Evolutionary conservation across 192 early-diverging fungal genomes (phyloP), one percentile per base, ranked within the genome.

Genomic region (Coemansia sp.): DNA sequence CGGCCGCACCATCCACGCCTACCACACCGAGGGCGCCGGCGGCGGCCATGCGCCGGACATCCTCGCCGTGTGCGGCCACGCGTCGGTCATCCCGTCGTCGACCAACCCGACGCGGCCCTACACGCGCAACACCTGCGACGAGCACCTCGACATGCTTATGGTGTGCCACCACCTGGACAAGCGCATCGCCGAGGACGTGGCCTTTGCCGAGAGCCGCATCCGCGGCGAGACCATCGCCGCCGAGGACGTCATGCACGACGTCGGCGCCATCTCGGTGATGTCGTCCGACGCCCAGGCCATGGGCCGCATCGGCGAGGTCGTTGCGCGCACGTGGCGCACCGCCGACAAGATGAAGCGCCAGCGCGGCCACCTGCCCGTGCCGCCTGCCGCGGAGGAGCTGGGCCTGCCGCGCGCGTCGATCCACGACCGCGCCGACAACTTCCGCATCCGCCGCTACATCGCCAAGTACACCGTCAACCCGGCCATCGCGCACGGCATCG

Each of bases 131-230:
- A 99, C 97, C 20, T 84, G 96, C 49, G 97, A 99, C 77, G 97
- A 99, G 72, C 97, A 99, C 75, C 87, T 99, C 23, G 97, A 99
- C 68, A 97, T 99, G 97, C 85, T 99, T 20, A 97, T 97, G 95
- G 93, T 97, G 6, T 99, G 97, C 76, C 97, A 99, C 76, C 97
- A 99, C 69, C 83, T 99, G 62, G 92, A 91, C 65, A 92, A 90
- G 77, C 89, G 89, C 60, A 90, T 99, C 48, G 94, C 97, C 10
- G 97, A 99, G 75, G 97, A 99, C 73, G 90, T 99, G 24, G 91
- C 95, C 14, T 99, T 99, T 86, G 97, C 97, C 8, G 97, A 99
- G 73, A 91, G 89, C 67, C 86, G 97, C 39, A 99, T 99, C 72
- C 88, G 97, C 20, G 95, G 91, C 12, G 95, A 99, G 73, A 99